Conservation (phyloP, 257 asterid species). For the Nicotiana attenuata region DNA sequence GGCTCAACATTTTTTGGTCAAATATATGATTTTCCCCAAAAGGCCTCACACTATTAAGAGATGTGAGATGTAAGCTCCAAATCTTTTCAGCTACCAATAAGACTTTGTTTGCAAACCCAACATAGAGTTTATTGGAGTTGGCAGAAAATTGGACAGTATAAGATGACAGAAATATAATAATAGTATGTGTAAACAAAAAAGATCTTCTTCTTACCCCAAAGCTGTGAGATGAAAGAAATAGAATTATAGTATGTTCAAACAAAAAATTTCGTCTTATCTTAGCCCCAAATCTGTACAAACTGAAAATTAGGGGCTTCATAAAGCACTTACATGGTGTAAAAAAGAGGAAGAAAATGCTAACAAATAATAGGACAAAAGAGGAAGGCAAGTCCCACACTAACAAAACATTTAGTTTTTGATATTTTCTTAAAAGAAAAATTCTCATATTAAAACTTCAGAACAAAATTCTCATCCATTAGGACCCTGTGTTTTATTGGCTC, state of each 20-base stretch:
- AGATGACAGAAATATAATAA: neutral
- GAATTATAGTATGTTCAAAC: neutral
- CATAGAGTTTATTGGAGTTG: neutral
- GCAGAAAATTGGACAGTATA: neutral
- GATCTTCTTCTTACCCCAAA: neutral
- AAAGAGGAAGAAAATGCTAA: neutral
- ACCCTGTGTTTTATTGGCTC: neutral
- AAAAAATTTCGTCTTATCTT: neutral
- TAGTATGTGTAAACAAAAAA: neutral
- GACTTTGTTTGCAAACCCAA: too few species aligned
- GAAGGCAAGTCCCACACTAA: neutral
- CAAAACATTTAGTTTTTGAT: neutral
- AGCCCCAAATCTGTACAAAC: neutral
- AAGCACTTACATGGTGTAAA: neutral
- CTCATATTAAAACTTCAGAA: neutral
- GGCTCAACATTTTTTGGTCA: too few species aligned
- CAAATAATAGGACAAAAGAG: neutral
- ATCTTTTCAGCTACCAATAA: too few species aligned
- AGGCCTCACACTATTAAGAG: too few species aligned
- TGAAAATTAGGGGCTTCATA: neutral
- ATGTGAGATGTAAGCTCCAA: too few species aligned
- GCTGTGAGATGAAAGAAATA: neutral
- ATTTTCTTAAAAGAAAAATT: neutral
- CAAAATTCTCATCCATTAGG: neutral
- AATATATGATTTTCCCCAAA: too few species aligned